phyloP scores from a whole-genome alignment of 345 rosid genomes.

The Brassica rapa region DNA sequence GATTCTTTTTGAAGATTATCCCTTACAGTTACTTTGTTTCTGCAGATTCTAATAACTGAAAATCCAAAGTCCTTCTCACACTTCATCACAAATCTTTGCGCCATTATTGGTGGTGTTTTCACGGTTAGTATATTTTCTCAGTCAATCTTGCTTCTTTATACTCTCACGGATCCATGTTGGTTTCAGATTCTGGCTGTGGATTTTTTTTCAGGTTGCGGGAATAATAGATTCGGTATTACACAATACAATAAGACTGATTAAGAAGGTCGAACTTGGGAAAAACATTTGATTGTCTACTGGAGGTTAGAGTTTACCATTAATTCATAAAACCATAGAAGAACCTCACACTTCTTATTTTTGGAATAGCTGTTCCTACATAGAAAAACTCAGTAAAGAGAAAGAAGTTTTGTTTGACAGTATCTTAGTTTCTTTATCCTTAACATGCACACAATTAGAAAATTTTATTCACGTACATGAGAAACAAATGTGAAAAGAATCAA shows the following conservation, averaged over 20 bases:
- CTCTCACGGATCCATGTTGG: constrained; percentile 1
- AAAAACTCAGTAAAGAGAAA: constrained; percentile 10
- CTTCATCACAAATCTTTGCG: background rate
- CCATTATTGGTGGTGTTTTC: constrained; percentile 46
- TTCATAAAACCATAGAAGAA: constrained; percentile 8
- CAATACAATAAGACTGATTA: constrained; percentile 76
- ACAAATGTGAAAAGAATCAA: constrained; percentile 34
- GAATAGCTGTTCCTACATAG: constrained; percentile 25
- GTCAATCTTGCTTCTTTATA: background rate
- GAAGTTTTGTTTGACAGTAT: constrained; percentile 28
- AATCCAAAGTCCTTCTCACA: constrained; percentile 29
- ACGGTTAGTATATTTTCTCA: constrained; percentile 58
- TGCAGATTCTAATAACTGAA: constrained; percentile 78
- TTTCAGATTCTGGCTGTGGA: background rate
- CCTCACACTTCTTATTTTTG: constrained; percentile 21
- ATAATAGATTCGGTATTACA: constrained; percentile 82
- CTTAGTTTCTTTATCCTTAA: constrained; percentile 15
- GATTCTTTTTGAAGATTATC: no score
- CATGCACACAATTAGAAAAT: constrained; percentile 25
- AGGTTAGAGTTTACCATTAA: constrained; percentile 31
- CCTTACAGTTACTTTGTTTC: background rate
- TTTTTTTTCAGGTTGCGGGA: constrained; percentile 80
- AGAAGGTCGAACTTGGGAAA: constrained; percentile 89
- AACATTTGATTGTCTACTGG: constrained; percentile 56
- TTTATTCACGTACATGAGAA: constrained; percentile 36